A percentile compares a stretch with the other conserved stretches of the same genome.
Conservation (phyloP, 140 eudicot species). For the Anethum foeniculum region DNA sequence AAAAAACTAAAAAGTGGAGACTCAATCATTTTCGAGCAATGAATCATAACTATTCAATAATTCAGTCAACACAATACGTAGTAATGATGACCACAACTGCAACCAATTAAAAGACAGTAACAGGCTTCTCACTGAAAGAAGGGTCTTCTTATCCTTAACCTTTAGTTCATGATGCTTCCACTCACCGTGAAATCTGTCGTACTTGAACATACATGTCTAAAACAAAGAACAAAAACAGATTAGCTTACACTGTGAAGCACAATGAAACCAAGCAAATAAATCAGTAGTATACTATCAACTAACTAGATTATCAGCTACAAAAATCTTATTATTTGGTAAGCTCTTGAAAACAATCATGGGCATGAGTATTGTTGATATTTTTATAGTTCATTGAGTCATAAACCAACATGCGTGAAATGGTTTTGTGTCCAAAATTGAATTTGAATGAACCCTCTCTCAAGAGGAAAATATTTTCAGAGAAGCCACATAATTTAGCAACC, state of each 20-base stretch:
- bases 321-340: slow-evolving; percentile 20
- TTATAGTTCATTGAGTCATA: background rate
- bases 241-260: background rate
- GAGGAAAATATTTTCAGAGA: slow-evolving; percentile 34
- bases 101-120: slow-evolving; percentile 50
- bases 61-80: slow-evolving; percentile 49
- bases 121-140: slow-evolving; percentile 59
- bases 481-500: slow-evolving; percentile 28
- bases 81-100: slow-evolving; percentile 24
- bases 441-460: no score
- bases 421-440: slow-evolving; percentile 17
- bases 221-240: slow-evolving; percentile 1
- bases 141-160: slow-evolving; percentile 59
- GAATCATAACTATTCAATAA: no score
- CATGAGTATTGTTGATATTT: no score
- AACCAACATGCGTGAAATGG: slow-evolving; percentile 14
- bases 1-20: no score
- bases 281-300: background rate
- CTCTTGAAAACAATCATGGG: slow-evolving; percentile 11
- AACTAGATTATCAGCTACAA: slow-evolving; percentile 26
- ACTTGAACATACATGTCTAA: slow-evolving; percentile 71
- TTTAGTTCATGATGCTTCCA: slow-evolving; percentile 73
- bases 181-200: slow-evolving; percentile 60
- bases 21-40: no score
- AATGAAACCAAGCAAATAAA: background rate